Base-by-base conservation (phyloP, 805 yeast species). In the Kazachstania kunashirensis region DNA sequence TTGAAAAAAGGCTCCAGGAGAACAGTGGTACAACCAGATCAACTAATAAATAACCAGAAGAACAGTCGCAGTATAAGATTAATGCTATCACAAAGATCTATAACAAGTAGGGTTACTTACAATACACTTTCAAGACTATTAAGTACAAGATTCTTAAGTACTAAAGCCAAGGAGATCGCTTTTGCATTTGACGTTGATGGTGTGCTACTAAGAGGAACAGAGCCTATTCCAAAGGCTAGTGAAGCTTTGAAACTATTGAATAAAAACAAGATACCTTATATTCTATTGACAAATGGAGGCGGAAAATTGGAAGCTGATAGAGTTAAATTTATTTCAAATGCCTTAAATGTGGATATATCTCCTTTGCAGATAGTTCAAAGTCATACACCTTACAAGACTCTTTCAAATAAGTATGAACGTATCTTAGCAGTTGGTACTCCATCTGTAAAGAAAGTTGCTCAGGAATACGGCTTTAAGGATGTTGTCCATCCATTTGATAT, bases 261-360 rank as follows among this genome's bases (percentile, higher is more conserved):
- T 30, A 44, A 66, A 6, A 52, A 68, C 16, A 66, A 69, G 14
- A 64, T 85, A 6, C 95, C 96, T 1, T 88, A 75, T 62, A 74
- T 85, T n/a, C 53, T 88, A 29, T 66, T 88, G 53, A 86, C 96
- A 6, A 86, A 88, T 55, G 96, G 96, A 14, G 96, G 96, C 6
- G 96, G 96, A 2, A 69, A 69, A 23, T 59, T 71, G 10, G 96
- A 86, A 50, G 42, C 50, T 5, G 68, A 66, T n/a, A 64, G 95
- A 30, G 75, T 77, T 2, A 62, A 65, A 2, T 70, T 67, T 24
- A 55, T 84, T 3, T 67, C 75, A 2, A 49, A 62, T 7, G 58
- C 59, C 24, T 57, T 81, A 36, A 67, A 62, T 6, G 54, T 55
- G 2, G 49, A 52, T 1, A 57, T 80, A n/a, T 61, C 70, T 20